These are phyloP conservation scores for Pseudocercospora vitis DNA, from an alignment of 2,329 filamentous ascomycete species.

Conservation along the genomic window DNA sequence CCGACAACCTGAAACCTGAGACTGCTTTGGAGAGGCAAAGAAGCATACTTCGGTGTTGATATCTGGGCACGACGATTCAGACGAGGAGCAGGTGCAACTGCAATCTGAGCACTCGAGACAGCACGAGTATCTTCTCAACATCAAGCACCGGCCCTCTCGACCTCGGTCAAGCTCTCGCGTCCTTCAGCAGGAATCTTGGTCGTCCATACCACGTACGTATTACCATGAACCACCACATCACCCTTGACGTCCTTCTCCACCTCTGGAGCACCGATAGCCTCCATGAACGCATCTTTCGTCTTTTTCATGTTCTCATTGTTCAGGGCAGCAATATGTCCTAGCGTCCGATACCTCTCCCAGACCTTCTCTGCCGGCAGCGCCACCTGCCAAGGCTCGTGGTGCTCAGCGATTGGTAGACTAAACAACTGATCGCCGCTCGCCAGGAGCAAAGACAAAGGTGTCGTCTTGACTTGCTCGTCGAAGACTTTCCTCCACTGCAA, in stretches of 20 bases:
- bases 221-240: slow-evolving; percentile 64
- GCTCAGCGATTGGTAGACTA: slow-evolving; percentile 60
- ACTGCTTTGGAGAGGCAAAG: not conserved
- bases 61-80: too few species aligned
- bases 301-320: slow-evolving; percentile 52
- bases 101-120: not conserved
- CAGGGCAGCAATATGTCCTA: slow-evolving; percentile 67
- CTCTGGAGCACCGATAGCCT: slow-evolving; percentile 54
- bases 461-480: slow-evolving; percentile 56
- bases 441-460: slow-evolving; percentile 47
- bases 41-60: too few species aligned
- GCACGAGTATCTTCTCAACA: not conserved
- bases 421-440: slow-evolving; percentile 55
- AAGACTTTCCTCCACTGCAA: slow-evolving; percentile 65
- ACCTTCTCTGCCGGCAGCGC: slow-evolving; percentile 60
- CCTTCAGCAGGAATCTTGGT: slow-evolving; percentile 42
- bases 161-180: slow-evolving; percentile 25
- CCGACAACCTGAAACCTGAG: not conserved
- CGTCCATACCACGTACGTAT: slow-evolving; percentile 65
- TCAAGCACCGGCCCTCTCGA: slow-evolving; percentile 19
- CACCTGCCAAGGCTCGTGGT: slow-evolving; percentile 57
- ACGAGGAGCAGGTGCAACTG: not conserved
- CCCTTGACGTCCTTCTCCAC: slow-evolving; percentile 61
- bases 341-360: slow-evolving; percentile 64
- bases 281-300: slow-evolving; percentile 54